Evolutionary conservation across 2,329 filamentous ascomycete species (phyloP), one percentile per base, ranked within the genome.

Genomic region (Chaetomiaceae sp.): DNA sequence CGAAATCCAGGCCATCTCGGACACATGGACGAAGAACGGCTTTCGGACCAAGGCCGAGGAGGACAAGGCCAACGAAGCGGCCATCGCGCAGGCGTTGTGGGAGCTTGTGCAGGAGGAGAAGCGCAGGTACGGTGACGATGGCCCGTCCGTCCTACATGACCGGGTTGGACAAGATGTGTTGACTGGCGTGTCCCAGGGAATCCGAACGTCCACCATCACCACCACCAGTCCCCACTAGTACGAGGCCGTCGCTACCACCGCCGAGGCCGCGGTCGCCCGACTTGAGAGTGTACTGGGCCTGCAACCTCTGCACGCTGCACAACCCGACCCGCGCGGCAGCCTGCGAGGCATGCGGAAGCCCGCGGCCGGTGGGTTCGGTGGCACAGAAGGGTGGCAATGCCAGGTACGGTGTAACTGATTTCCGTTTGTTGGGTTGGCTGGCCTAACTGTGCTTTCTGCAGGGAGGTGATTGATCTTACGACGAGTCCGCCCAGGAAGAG

Each of bases 41-140:
- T 92, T 95, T 72, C 81, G 80, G 56, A 96, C 91, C 0, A 82
- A 88, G 64, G 90, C 89, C 0, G 89, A 95, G 60, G 88, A 95
- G 67, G 90, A 96, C 51, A 86, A 91, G 61, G 91, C 90, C 3
- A 95, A 96, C 63, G 89, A 96, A 52, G 78, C 82, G 22, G 91
- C 91, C 5, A 95, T 96, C 56, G 84, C 90, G 49, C 84, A 91
- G 64, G 91, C 91, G 0, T 75, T 95, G 29, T 91, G 89, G 74
- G 91, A 96, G 64, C 75, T 96, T 17, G 86, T 94, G 23, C 87
- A 95, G 65, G 84, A 95, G 66, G 91, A 95, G 57, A 71, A 68
- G 57, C 64, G 64, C 36, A 78, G 76, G 61, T 79, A 83, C 58
- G 81, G 82, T n/a, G 69, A 72, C n/a, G n/a, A n/a, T n/a, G n/a